Evolutionary conservation across 495 filamentous ascomycete genomes (phyloP).

Genomic region (Choiromyces venosus): DNA sequence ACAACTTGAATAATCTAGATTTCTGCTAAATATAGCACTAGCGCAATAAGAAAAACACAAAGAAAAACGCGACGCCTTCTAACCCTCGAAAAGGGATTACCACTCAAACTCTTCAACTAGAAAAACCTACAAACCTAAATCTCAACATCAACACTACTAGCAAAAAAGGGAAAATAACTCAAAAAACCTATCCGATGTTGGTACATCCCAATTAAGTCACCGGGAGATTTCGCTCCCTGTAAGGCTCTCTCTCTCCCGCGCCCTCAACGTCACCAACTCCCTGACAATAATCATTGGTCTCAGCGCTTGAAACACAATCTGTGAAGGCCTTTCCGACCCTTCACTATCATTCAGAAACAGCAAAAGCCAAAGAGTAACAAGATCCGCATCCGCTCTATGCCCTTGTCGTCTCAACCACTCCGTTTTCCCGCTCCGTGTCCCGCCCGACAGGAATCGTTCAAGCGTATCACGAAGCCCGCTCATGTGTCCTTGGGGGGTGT

Average conservation of each 20-base stretch:
- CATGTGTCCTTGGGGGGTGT: not conserved
- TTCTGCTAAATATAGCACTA: not conserved
- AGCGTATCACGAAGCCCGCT: not conserved
- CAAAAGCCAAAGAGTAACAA: not conserved
- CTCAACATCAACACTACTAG: too few relatives aligned
- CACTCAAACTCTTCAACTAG: not conserved
- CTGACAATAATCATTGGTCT: fast-evolving
- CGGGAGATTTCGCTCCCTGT: not conserved
- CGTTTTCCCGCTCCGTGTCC: not conserved
- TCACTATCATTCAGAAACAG: not conserved
- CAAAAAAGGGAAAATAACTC: too few relatives aligned
- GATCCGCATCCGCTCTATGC: not conserved
- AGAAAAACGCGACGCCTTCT: not conserved
- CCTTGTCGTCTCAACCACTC: not conserved
- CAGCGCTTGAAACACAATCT: not conserved
- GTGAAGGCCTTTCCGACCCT: not conserved
- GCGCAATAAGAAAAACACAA: not conserved
- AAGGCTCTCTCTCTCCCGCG: not conserved
- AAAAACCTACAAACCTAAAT: not conserved
- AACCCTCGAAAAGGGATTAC: not conserved
- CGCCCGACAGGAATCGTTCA: not conserved
- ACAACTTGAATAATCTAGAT: not conserved
- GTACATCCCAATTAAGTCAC: too few relatives aligned
- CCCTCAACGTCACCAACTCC: not conserved
- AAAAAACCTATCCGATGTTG: too few relatives aligned